These are phyloP conservation scores for Populus hybrid DNA, from an alignment of 441 rosid genomes.

Conservation along the genomic window DNA sequence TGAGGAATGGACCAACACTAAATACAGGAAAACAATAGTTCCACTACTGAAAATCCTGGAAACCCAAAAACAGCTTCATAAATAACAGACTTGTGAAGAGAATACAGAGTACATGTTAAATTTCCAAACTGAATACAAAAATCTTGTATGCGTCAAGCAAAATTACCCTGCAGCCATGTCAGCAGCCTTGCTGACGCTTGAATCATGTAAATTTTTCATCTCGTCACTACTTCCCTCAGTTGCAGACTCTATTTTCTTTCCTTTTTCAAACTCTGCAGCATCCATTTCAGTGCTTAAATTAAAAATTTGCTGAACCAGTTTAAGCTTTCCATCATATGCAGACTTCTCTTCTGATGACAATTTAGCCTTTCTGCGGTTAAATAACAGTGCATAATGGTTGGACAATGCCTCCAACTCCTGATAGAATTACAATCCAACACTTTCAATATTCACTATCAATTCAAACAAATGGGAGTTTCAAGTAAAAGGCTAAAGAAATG, in stretches of 20 bases:
- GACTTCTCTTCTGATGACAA: conserved; percentile 75
- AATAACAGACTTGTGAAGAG: background rate
- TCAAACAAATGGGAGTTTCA: conserved; percentile 15
- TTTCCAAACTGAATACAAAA: background rate
- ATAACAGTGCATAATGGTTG: conserved; percentile 76
- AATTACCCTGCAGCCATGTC: conserved; percentile 94
- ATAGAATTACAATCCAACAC: conserved; percentile 21
- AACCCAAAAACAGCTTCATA: background rate
- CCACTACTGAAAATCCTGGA: background rate
- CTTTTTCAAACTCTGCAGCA: conserved; percentile 60
- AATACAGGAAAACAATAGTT: background rate
- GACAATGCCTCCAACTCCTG: conserved; percentile 97
- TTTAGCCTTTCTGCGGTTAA: conserved; percentile 83
- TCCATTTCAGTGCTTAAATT: conserved; percentile 53
- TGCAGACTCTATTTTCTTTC: conserved; percentile 72
- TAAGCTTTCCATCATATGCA: conserved; percentile 68
- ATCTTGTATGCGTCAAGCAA: conserved; percentile 8
- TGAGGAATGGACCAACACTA: background rate
- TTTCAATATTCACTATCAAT: conserved; percentile 16
- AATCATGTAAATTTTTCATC: conserved; percentile 69
- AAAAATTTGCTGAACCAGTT: conserved; percentile 77
- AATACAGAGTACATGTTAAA: background rate
- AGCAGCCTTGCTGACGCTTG: conserved; percentile 93
- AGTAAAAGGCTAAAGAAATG: conserved; percentile 18
- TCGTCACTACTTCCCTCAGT: conserved; percentile 65